Evolutionary conservation across 139 green algal species (phyloP), one percentile per base, ranked within the genome.

Genomic region (Asterochloris erici): DNA sequence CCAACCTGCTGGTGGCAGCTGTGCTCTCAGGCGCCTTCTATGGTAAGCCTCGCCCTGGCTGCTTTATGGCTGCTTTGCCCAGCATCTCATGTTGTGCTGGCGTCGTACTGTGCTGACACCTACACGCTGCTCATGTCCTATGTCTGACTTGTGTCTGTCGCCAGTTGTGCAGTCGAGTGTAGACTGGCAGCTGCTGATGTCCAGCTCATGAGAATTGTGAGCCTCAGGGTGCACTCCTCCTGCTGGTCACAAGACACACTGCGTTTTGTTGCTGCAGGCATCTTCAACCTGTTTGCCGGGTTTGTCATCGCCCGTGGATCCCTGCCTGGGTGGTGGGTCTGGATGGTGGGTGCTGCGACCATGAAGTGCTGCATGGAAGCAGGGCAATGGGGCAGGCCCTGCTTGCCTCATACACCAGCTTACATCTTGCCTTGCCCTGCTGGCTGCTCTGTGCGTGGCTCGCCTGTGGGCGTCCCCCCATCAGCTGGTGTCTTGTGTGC

Each of bases 1-100:
- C 85, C 66, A 91, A 88, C 71, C 74, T 87, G 63, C 78, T 82
- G 14, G 28, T 63, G 14, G 84, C 84, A 14, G 74, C 79, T 14
- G 74, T 87, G 54, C 26, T 81, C 12, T 75, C 54, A 2, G 70
- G 60, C 13, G 68, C 79, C 54, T 81, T 87, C 64, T 87, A 87
- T 74, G n/a, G 63, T n/a, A 64, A n/a, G 38, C 38, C 38, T 54
- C 6, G 54, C n/a, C n/a, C n/a, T n/a, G n/a, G n/a, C n/a, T n/a
- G 16, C 66, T 71, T 17, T 71, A n/a, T 17, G 16, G 66, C 66
- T 71, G 66, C 66, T n/a, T n/a, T n/a, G 6, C 38, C 38, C 38
- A 2, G 6, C 6, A 54, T 54, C 6, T 54, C 38, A 54, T 54
- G 38, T 54, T 54, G 38, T 6, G 38, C 38, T 54, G 38, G 38